Conservation (phyloP, 805 yeast genomes). For the Starmerella geochares region DNA sequence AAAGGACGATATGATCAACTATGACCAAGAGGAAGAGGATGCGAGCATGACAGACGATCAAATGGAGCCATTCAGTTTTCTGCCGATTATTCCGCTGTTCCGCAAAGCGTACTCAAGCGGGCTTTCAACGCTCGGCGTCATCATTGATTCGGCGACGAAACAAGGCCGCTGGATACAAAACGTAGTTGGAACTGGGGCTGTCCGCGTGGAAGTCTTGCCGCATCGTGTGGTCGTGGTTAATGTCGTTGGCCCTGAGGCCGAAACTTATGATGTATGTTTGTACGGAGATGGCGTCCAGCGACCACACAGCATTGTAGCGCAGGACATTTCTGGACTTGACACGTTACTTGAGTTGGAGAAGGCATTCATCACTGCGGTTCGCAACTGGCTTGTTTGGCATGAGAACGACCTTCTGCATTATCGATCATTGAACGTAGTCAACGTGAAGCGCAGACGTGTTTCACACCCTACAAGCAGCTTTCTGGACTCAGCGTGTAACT, state of each 20-base stretch:
- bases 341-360: not conserved
- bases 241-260: not conserved
- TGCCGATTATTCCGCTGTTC: not conserved
- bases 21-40: not conserved
- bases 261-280: not conserved
- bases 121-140: not conserved
- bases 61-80: conserved; percentile 3
- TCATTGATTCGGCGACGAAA: not conserved
- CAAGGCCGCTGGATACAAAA: conserved; percentile 4
- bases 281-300: not conserved
- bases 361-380: not conserved
- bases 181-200: not conserved
- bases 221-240: not conserved
- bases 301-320: not conserved
- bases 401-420: not conserved
- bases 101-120: conserved; percentile 1
- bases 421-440: not conserved
- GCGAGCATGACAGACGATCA: not conserved
- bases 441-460: conserved; percentile 9
- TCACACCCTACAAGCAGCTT: not conserved
- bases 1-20: not conserved
- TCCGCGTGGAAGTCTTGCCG: not conserved
- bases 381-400: conserved; percentile 2
- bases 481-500: not conserved
- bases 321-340: not conserved